Evolutionary conservation across 2,329 filamentous ascomycete genomes (phyloP).

Genomic region (Cryphonectria japonica): DNA sequence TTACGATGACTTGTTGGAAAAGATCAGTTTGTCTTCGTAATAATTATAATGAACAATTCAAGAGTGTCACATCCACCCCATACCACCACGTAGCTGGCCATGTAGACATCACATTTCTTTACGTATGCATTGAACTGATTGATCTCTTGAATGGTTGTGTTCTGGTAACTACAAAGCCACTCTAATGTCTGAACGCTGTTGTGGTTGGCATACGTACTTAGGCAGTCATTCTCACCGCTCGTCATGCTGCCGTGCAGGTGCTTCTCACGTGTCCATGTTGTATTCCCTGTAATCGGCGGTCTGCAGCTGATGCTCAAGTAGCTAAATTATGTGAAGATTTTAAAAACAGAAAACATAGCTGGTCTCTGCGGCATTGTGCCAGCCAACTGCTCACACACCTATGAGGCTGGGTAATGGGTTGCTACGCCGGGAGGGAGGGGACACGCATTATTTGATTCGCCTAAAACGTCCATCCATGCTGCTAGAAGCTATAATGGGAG

Average conservation of each 20-base stretch:
- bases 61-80: neutral
- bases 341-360: neutral
- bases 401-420: neutral
- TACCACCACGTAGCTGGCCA: conserved; percentile 2
- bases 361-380: neutral
- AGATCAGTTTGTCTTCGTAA: neutral
- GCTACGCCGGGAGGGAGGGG: too few relatives aligned
- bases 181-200: conserved; percentile 1
- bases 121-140: conserved; percentile 9
- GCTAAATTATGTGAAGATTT: neutral
- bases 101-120: neutral
- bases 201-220: conserved; percentile 13
- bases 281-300: neutral
- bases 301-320: too few relatives aligned
- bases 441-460: neutral
- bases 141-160: neutral
- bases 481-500: neutral
- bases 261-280: neutral
- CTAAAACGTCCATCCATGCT: neutral
- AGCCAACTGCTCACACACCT: neutral
- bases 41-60: neutral
- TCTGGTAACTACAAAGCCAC: neutral
- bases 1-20: too few relatives aligned
- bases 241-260: neutral
- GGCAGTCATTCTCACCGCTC: neutral